Evolutionary conservation across 164 flowering plant genomes (phyloP).

Genomic region (Stephania cephalantha): DNA sequence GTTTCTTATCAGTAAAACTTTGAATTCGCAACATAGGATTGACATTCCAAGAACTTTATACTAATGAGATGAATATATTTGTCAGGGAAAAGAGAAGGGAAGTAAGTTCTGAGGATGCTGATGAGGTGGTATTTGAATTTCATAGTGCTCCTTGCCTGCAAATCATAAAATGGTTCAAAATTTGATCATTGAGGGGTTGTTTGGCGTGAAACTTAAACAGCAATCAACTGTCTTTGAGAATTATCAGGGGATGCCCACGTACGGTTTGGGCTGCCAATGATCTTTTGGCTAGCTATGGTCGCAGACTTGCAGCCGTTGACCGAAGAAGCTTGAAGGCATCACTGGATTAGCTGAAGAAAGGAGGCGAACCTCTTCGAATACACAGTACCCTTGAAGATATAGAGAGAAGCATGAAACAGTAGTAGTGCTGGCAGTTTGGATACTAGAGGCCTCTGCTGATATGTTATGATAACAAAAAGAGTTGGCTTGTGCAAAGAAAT

Average conservation of each 20-base stretch:
- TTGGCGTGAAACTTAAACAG: background rate
- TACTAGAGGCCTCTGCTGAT: background rate
- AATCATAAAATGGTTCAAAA: background rate
- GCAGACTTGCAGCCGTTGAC: background rate
- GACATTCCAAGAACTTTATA: background rate
- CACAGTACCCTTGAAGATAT: background rate
- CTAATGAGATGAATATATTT: constrained; percentile 5
- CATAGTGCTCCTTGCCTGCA: background rate
- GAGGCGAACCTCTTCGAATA: background rate
- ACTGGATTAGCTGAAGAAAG: background rate
- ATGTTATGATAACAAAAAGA: background rate
- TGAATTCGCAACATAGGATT: background rate
- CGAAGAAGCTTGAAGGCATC: background rate
- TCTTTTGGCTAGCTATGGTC: background rate
- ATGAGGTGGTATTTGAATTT: background rate
- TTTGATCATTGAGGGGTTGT: background rate
- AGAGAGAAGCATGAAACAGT: background rate
- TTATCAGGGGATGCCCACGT: background rate
- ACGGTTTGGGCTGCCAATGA: background rate
- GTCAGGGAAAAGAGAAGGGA: constrained; percentile 17
- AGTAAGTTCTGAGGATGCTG: constrained; percentile 1
- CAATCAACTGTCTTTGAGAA: background rate
- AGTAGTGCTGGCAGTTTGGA: background rate
- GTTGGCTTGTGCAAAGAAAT: background rate
- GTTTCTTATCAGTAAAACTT: too few species aligned